Base-by-base conservation (phyloP, 148 eudicot genomes). In the Rhododendron ovatum region DNA sequence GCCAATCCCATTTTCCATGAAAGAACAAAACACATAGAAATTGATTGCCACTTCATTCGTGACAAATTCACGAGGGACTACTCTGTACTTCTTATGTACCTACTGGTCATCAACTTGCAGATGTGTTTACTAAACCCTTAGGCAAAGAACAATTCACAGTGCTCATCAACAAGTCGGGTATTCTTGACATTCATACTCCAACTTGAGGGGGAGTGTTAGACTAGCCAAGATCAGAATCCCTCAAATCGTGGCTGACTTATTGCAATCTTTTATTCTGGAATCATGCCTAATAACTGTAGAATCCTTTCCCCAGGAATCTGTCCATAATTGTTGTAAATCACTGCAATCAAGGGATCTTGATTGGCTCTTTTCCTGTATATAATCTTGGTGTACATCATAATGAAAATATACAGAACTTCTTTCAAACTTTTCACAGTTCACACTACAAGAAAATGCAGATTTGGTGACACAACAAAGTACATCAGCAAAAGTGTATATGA, bases 81-180 rank as follows among this genome's bases (percentile, higher is more conserved):
- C 26, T 69, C 7, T 30, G 15, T 7, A 24, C 78, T 45, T 43
- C 24, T 13, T 69, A 83, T 47, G 59, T 83, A 3, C 39, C 79
- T 65, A 67, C 43, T 7, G 15, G n/a, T 7, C 22, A 2, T 18
- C 41, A 83, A 15, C 47, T 83, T 4, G 61, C 57, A 41, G 43
- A 41, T 41, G 43, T 83, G 39, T 83, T 83, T 26, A 83, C 85
- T 12, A 83, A 83, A 61, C 17, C 59, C 22, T 69, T 69, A 6
- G 61, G 78, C 7, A 83, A 67, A 45, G 61, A 83, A 12, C 57
- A 69, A 67, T 83, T 83, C 33, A 2, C 2, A 7, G 14, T 41
- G 17, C 39, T 28, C 30, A 14, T 7, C 7, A 0, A 9, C 78
- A 83, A 83, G 73, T 37, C 20, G 15, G 48, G 84, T n/a, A 14